Base-by-base conservation (phyloP, 2,329 filamentous ascomycete genomes). In the Diaporthe sp. region DNA sequence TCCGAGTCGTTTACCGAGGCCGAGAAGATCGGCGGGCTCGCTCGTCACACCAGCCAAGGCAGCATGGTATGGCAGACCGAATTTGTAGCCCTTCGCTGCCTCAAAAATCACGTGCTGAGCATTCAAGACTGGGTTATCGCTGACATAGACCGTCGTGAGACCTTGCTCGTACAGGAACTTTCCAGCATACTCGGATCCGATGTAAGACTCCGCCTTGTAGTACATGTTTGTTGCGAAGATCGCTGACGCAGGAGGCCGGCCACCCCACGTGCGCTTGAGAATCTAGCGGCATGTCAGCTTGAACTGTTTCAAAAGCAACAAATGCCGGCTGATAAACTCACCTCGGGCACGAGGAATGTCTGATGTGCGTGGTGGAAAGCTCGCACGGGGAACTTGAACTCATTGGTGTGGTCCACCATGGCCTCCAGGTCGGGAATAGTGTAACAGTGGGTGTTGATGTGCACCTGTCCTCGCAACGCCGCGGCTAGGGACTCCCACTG, bases 171-270 rank as follows among this genome's bases (percentile, higher is more conserved):
- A 91, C 0, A 94, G 86, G 5, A 91, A 87, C 80, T 93, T 93
- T 37, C 92, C 92, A 2, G 92, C 92, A 75, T 89, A 89, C 80
- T 93, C 91, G 15, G 91, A 93, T 0, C 88, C 92, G 6, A 89
- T 85, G 78, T 92, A 93, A 0, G 92, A 85, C 83, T 94, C 93
- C 1, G 89, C 86, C 83, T 94, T 94, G 87, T 94, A 94, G 81
- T 90, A 93, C 90, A 93, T 93, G 80, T 92, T 93, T 79, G 94
- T 92, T 13, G 92, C 92, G 78, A 94, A 94, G 4, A 93, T 84
- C n/a, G 89, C 92, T 22, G 87, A 89, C 4, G 87, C 89, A n/a
- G 88, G 89, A 22, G 88, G 82, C 0, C 86, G 85, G 17, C 86
- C 87, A 19, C 90, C 89, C 83, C 87, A 91, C 0, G 88, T 88